These are phyloP conservation scores for Naganishia kalamii DNA, from an alignment of 768 basidiomycete genomes.

Conservation along the genomic window DNA sequence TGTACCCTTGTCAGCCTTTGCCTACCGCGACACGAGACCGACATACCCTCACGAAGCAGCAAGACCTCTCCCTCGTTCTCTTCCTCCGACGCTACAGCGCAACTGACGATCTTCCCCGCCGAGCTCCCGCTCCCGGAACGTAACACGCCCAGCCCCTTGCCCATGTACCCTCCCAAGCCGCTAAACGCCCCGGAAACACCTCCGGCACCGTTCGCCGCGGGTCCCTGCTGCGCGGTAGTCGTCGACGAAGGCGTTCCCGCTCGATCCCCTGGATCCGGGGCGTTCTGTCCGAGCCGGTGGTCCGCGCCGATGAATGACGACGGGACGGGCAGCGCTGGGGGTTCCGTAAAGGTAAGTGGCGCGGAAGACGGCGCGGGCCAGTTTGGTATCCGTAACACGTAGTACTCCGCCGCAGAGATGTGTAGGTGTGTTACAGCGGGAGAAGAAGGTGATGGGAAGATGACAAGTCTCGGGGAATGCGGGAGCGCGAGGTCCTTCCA, in stretches of 20 bases:
- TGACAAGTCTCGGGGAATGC: conserved; percentile 80
- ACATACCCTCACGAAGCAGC: conserved; percentile 38
- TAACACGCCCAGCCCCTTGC: conserved; percentile 33
- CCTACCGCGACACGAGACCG: conserved; percentile 15
- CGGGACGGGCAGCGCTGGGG: conserved; percentile 26
- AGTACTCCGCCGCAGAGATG: conserved; percentile 46
- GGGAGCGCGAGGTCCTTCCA: conserved; percentile 70
- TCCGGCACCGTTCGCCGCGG: not conserved
- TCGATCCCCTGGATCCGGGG: not conserved
- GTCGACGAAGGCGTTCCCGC: not conserved
- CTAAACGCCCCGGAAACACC: conserved; percentile 30
- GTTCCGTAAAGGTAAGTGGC: conserved; percentile 32
- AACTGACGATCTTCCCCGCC: conserved; percentile 25
- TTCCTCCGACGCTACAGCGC: conserved; percentile 17
- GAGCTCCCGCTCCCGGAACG: conserved; percentile 5
- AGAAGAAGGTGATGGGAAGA: conserved; percentile 69
- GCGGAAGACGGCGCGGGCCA: conserved; percentile 15
- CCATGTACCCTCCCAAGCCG: conserved; percentile 46
- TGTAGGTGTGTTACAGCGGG: conserved; percentile 59
- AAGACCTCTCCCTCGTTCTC: conserved; percentile 34
- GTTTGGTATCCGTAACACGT: conserved; percentile 32
- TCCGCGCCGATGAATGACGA: not conserved
- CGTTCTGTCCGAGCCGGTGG: not conserved
- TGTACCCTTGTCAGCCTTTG: conserved; percentile 15
- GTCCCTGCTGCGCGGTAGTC: too few relatives aligned